These are phyloP conservation scores for Dipteronia sinensis DNA, from an alignment of 345 rosid species.

Conservation along the genomic window DNA sequence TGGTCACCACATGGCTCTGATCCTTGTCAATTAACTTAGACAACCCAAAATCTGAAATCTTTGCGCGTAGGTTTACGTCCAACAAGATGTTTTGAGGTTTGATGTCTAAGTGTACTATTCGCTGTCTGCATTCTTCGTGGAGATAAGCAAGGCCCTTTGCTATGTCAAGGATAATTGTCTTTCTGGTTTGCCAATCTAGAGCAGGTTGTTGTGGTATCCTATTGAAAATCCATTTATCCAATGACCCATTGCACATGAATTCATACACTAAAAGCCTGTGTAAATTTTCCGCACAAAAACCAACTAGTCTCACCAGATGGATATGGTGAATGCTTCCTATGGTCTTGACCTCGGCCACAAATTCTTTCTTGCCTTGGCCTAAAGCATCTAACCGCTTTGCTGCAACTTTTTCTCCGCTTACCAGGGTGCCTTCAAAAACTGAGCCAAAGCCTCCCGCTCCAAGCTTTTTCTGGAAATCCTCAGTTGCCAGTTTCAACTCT, in stretches of 20 bases:
- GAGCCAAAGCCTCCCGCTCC: background rate
- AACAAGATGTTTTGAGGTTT: background rate
- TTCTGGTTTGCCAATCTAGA: background rate
- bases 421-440: background rate
- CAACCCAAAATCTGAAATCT: background rate
- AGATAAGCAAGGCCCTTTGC: background rate
- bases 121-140: background rate
- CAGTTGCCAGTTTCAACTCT: background rate
- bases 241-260: background rate
- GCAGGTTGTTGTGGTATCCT: background rate
- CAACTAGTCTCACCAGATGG: background rate
- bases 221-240: background rate
- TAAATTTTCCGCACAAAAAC: background rate
- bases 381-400: too few relatives aligned
- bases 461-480: background rate
- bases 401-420: too few relatives aligned
- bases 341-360: background rate
- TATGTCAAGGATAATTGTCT: background rate
- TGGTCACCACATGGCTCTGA: slow-evolving; percentile 1
- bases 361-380: background rate
- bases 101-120: background rate
- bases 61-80: background rate
- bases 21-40: background rate
- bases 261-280: background rate
- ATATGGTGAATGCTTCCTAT: background rate